Conservation (phyloP, 345 rosid species). For the Cochlearia excelsa region DNA sequence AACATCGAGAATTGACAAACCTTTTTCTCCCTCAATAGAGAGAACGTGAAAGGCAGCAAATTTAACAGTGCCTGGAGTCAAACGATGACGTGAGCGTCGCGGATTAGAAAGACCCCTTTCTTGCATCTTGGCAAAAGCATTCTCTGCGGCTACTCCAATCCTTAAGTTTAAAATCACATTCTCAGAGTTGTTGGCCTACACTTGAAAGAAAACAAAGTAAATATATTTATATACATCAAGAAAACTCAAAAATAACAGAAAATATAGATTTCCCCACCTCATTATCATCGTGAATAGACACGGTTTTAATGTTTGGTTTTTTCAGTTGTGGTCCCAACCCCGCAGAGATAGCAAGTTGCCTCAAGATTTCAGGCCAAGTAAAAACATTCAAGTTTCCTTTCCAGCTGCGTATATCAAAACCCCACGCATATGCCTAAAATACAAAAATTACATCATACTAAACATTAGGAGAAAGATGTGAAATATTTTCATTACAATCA, state of each 20-base stretch:
- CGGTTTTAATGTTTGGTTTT: slow-evolving; percentile 47
- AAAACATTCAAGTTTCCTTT: slow-evolving; percentile 62
- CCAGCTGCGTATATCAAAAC: slow-evolving; percentile 86
- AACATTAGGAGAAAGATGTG: background rate
- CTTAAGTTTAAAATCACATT: slow-evolving; percentile 66
- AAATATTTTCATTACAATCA: background rate
- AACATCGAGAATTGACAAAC: slow-evolving; percentile 76
- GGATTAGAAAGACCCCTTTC: slow-evolving; percentile 71
- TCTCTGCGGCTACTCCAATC: slow-evolving; percentile 76
- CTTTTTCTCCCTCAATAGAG: slow-evolving; percentile 72
- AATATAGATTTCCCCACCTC: slow-evolving; percentile 45
- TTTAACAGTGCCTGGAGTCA: slow-evolving; percentile 95
- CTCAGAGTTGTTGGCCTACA: slow-evolving; percentile 65
- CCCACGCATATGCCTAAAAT: slow-evolving; percentile 83
- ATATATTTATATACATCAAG: background rate
- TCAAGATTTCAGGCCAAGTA: slow-evolving; percentile 92
- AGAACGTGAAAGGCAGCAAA: slow-evolving; percentile 91
- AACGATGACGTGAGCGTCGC: slow-evolving; percentile 82
- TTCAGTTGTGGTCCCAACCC: slow-evolving; percentile 80
- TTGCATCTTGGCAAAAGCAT: slow-evolving; percentile 83
- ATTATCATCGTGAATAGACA: slow-evolving; percentile 50
- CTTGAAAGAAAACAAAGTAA: slow-evolving; percentile 15
- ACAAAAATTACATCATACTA: slow-evolving; percentile 7
- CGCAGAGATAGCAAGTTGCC: slow-evolving; percentile 78
- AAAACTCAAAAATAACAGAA: background rate